Base-by-base conservation (phyloP, 345 rosid species). In the Raphanus sativus region DNA sequence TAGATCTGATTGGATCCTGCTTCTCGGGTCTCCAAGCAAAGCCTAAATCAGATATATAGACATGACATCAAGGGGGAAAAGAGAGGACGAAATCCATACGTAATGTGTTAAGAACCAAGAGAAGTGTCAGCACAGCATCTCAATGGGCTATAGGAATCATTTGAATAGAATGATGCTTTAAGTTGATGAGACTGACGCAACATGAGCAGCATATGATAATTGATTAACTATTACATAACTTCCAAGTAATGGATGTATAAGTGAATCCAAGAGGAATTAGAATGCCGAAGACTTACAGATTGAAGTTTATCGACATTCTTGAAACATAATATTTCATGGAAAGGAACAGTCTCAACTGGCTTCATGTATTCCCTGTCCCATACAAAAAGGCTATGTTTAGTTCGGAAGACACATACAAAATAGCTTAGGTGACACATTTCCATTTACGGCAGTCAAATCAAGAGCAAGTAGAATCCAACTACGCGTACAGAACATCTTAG, bases 1-100 rank as follows among this genome's bases (percentile, higher is more conserved):
- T 77, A 95, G 92, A 87, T 95, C 98, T 52, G 89, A 83, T 71
- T 95, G 98, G 86, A 95, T 89, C 86, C 84, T 84, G 84, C 89
- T 86, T 85, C 98, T 83, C 8, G 97, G 90, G 62, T 92, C 98
- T 78, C 99, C 99, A 79, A 89, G 84, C 76, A 95, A 84, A 82
- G 98, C 91, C 98, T 90, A 42, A 77, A 52, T 67, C 65, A 67
- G 11, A 69, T 62, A 66, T 62, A 62, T 62, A 62, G 52, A 54
- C 30, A 73, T 30, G 50, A 13, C 4, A 34, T 56, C n/a, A 65
- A 42, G n/a, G 5, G 21, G 28, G 1, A 17, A 28, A 52, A 3
- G 73, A 66, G 63, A 26, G n/a, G 12, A 42, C 66, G 61, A 48
- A 71, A 32, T 12, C 26, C 62, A 42, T 32, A 5, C 28, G 61